A percentile compares a stretch with the other conserved stretches of the same genome.
Conservation (phyloP, 2,329 filamentous ascomycete genomes). For the Penicillium polonicum region DNA sequence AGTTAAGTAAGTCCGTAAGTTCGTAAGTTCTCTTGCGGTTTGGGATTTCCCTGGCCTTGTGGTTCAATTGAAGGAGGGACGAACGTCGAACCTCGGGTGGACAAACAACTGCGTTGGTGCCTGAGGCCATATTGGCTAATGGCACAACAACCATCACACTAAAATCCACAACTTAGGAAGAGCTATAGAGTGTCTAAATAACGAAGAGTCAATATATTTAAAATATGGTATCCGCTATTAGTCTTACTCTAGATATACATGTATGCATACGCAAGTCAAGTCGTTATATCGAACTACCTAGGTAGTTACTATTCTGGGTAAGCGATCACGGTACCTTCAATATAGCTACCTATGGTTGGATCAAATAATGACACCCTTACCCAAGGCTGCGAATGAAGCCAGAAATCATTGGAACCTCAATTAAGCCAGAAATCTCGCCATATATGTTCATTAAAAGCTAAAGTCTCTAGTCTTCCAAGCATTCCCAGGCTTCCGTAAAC, state of each 20-base stretch:
- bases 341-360: not conserved
- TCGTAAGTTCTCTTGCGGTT: not conserved
- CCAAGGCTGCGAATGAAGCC: not conserved
- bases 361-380: not conserved
- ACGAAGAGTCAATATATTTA: not conserved
- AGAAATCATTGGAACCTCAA: not conserved
- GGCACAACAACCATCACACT: not conserved
- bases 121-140: constrained; percentile 5
- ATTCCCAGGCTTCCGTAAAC: not conserved
- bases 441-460: not conserved
- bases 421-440: not conserved
- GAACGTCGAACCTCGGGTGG: constrained; percentile 1
- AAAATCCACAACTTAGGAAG: not conserved
- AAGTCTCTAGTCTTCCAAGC: not conserved
- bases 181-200: not conserved
- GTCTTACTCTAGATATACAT: not conserved
- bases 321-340: not conserved
- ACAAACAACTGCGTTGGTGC: constrained; percentile 2
- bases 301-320: not conserved
- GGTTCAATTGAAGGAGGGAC: not conserved
- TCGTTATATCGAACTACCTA: not conserved
- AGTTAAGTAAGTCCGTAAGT: not conserved
- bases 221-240: not conserved
- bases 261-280: not conserved
- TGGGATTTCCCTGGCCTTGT: not conserved